Conservation (phyloP, 192 early-diverging fungal genomes). For the Coemansia sp. region DNA sequence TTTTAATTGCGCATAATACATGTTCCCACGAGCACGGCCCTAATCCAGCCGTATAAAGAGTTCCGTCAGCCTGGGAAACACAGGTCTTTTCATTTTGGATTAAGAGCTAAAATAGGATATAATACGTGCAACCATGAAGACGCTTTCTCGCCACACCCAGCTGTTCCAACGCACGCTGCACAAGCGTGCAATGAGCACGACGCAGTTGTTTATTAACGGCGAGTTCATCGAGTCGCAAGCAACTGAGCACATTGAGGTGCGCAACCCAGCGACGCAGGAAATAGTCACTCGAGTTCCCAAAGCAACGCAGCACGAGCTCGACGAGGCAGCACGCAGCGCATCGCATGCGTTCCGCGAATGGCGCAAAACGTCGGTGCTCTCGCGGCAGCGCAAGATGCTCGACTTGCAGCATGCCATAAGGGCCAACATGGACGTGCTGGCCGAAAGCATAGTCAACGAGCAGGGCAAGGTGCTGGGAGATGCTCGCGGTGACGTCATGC, state of each 20-base stretch:
- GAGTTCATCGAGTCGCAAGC: constrained; percentile 88
- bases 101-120: background rate
- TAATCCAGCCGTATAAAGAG: background rate
- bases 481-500: constrained; percentile 88
- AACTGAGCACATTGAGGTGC: constrained; percentile 82
- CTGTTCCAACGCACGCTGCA: background rate
- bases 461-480: constrained; percentile 94
- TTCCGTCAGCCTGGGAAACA: background rate
- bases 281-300: constrained; percentile 84
- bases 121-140: background rate
- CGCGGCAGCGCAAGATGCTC: constrained; percentile 89
- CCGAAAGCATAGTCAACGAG: constrained; percentile 78
- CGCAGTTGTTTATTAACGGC: constrained; percentile 84
- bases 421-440: constrained; percentile 75
- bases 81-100: too few species aligned
- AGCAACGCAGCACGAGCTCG: constrained; percentile 80
- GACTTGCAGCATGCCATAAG: constrained; percentile 85
- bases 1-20: background rate
- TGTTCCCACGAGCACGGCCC: background rate
- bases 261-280: constrained; percentile 93
- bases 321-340: constrained; percentile 70
- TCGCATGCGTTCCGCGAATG: constrained; percentile 81
- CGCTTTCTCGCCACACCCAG: background rate
- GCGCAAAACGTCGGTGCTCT: constrained; percentile 77
- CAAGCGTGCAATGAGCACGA: constrained; percentile 18